Percentiles rank a stretch among this genome's conserved stretches.
Evolutionary conservation across 306 rosid genomes (phyloP).

Genomic region (Cucurbita argyrosperma): DNA sequence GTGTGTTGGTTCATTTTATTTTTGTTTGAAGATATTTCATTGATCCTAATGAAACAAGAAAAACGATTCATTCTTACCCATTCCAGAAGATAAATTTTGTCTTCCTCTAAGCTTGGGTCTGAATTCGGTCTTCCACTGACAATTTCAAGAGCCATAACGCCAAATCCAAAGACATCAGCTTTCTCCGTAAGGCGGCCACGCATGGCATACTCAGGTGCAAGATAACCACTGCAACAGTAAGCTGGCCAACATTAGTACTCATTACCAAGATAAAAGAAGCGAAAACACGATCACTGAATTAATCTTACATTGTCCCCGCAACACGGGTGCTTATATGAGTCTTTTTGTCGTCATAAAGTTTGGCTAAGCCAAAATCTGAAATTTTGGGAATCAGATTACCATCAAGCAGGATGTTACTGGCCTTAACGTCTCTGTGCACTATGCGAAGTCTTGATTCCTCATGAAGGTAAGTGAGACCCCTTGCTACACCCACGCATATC

Average conservation of each 20-base stretch:
- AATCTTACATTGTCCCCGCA: conserved; percentile 58
- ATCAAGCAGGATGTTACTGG: conserved; percentile 68
- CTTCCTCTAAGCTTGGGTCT: conserved; percentile 40
- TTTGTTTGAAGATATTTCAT: too few relatives aligned
- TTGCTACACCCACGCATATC: conserved; percentile 58
- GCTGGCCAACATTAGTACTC: not conserved
- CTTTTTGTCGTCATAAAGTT: conserved; percentile 59
- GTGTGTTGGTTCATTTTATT: too few relatives aligned
- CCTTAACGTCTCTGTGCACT: conserved; percentile 76
- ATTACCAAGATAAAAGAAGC: not conserved
- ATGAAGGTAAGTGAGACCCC: conserved; percentile 65
- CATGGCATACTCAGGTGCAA: conserved; percentile 84
- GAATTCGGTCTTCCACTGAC: conserved; percentile 63
- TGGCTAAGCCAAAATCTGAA: conserved; percentile 73
- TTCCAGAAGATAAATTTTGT: conserved; percentile 53
- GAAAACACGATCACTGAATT: not conserved
- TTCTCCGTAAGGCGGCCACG: conserved; percentile 79
- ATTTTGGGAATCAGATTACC: conserved; percentile 52
- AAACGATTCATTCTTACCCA: conserved; percentile 29
- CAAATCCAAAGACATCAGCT: conserved; percentile 73
- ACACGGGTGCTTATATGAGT: conserved; percentile 73
- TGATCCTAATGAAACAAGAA: too few relatives aligned
- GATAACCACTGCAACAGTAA: conserved; percentile 48
- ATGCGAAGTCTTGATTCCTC: conserved; percentile 64
- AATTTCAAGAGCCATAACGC: conserved; percentile 67